Percentiles rank a stretch among this genome's conserved stretches.
Evolutionary conservation across 2,329 filamentous ascomycete genomes (phyloP).

Genomic region (Mycogone perniciosa): DNA sequence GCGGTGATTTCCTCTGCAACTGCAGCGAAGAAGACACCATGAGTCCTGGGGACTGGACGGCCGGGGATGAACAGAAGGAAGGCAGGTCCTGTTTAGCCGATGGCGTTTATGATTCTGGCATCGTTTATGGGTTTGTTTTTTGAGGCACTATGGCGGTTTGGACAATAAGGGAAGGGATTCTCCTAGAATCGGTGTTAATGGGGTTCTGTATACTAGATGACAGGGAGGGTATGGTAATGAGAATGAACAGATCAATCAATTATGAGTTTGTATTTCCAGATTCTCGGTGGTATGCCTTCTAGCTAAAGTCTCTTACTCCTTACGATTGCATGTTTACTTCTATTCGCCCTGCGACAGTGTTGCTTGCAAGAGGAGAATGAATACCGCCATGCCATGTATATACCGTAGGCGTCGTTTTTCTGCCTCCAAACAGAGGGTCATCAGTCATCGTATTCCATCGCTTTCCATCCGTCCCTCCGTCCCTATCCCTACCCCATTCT

Average conservation of each 20-base stretch:
- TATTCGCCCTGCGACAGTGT: background rate
- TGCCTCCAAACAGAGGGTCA: background rate
- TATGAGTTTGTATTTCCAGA: background rate
- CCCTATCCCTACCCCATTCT: background rate
- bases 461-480: too few relatives aligned
- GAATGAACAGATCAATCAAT: background rate
- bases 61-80: too few relatives aligned
- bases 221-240: background rate
- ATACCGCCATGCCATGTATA: background rate
- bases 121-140: too few relatives aligned
- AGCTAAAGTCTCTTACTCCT: background rate
- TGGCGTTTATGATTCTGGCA: too few relatives aligned
- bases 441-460: slow-evolving; percentile 1
- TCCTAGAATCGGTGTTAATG: too few relatives aligned
- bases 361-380: background rate
- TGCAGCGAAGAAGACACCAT: background rate
- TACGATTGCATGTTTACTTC: background rate
- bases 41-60: background rate
- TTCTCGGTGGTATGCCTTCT: background rate
- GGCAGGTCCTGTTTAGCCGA: too few relatives aligned
- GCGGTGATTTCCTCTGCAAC: slow-evolving; percentile 2
- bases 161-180: too few relatives aligned
- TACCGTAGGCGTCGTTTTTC: background rate
- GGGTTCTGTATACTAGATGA: too few relatives aligned
- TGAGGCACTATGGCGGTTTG: too few relatives aligned